Evolutionary conservation across 164 flowering plant genomes (phyloP), one percentile per base, ranked within the genome.

Genomic region (Cinnamomum chago): DNA sequence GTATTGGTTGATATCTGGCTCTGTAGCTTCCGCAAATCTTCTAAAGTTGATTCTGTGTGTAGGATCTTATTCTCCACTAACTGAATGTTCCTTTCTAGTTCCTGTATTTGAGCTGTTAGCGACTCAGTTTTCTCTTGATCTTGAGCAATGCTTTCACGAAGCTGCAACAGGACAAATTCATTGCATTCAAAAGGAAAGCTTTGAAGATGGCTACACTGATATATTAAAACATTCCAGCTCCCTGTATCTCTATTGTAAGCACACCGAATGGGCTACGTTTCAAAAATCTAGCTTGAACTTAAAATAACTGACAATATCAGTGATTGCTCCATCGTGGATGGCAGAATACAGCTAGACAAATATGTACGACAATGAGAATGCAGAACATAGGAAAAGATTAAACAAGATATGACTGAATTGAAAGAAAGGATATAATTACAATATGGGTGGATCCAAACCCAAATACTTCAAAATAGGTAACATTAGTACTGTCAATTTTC

Each of bases 41-140:
- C 88, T 71, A 90, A 81, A 25, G 87, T 83, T 70, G 78, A 50
- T 82, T 90, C 93, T 65, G 88, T 79, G 60, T 86, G 81, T 71
- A 83, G 85, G 65, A 93, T 91, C 79, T 90, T 88, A 47, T 75
- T 76, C 79, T 90, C 97, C 67, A 91, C 75, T 75, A 76, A 83
- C 73, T 86, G 84, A 72, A 91, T 84, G 75, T 76, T 84, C 69
- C 62, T 74, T 69, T 92, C 96, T 75, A 92, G 81, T 58, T 90
- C 94, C 78, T 85, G 86, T 68, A 93, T 87, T 82, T 95, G 92
- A 81, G 65, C 65, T 83, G 87, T 84, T 47, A 90, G 73, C 50
- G 88, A 76, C 72, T 86, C 93, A 33, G 88, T 82, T 73, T 84
- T 87, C 62, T 88, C 98, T 79, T 90, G 89, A 80, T 95, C 96